Percentiles rank a stretch among this genome's conserved stretches.
Conservation (phyloP, 169 alveolate species). For the Fabrea salina region DNA sequence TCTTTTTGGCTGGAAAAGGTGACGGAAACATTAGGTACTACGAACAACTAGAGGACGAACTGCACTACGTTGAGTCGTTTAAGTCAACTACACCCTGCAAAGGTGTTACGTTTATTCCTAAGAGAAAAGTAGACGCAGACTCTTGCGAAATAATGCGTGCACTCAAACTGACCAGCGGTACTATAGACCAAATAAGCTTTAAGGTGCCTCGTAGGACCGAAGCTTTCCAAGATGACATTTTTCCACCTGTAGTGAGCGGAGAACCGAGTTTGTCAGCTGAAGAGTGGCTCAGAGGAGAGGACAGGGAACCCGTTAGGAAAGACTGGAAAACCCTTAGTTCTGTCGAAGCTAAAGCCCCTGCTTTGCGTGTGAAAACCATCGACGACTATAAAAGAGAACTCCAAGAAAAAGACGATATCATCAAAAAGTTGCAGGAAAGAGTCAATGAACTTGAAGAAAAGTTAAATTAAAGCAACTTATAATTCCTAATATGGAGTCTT, state of each 20-base stretch:
- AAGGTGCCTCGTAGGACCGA: slow-evolving; percentile 58
- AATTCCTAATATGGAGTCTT: no score
- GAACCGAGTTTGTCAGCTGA: slow-evolving; percentile 55
- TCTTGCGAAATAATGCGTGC: slow-evolving; percentile 22
- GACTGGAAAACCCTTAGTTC: no score
- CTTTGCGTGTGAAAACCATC: no score
- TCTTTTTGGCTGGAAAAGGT: slow-evolving; percentile 71
- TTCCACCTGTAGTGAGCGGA: slow-evolving; percentile 45
- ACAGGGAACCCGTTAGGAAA: not conserved
- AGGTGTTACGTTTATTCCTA: slow-evolving; percentile 46
- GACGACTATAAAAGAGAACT: no score
- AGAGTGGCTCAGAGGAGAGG: slow-evolving; percentile 61
- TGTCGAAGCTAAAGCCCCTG: no score
- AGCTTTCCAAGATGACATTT: slow-evolving; percentile 55
- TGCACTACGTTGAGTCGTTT: slow-evolving; percentile 43
- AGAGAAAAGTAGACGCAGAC: not conserved
- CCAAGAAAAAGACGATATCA: no score
- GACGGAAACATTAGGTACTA: slow-evolving; percentile 58
- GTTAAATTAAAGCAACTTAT: no score
- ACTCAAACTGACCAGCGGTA: slow-evolving; percentile 44
- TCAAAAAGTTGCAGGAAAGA: no score
- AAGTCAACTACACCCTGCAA: slow-evolving; percentile 50
- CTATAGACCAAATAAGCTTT: slow-evolving; percentile 47
- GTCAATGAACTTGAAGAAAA: no score
- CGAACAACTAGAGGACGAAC: slow-evolving; percentile 40